A percentile compares a stretch with the other conserved stretches of the same genome.
Conservation (phyloP, 768 basidiomycete genomes). For the Auricularia sp. region DNA sequence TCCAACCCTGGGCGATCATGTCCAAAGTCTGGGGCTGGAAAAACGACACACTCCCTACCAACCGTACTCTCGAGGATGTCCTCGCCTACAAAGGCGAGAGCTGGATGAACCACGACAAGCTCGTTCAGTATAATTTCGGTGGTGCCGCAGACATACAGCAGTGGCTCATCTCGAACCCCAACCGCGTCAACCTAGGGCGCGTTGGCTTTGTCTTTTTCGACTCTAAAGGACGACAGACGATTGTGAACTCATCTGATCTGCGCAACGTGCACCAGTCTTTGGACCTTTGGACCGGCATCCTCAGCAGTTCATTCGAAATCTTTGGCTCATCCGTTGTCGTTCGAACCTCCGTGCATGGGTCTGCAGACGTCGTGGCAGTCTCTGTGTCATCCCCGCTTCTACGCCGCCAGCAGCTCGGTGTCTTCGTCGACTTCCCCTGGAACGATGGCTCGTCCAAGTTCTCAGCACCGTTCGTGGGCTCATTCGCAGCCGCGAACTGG, state of each 20-base stretch:
- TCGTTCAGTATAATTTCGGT: constrained; percentile 42
- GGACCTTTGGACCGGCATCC: constrained; percentile 46
- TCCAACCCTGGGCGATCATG: constrained; percentile 44
- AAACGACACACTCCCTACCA: constrained; percentile 41
- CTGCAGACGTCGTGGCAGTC: constrained; percentile 31
- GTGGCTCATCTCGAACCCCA: constrained; percentile 50
- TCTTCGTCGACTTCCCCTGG: constrained; percentile 54
- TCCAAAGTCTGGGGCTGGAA: constrained; percentile 47
- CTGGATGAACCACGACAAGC: constrained; percentile 40
- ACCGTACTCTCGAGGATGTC: constrained; percentile 32
- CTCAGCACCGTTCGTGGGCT: constrained; percentile 47
- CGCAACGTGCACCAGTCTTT: constrained; percentile 28
- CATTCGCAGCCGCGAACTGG: constrained; percentile 25
- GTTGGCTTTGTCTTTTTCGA: constrained; percentile 37
- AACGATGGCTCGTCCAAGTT: constrained; percentile 48
- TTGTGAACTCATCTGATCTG: constrained; percentile 31
- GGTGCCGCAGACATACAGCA: constrained; percentile 35
- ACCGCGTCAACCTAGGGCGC: constrained; percentile 44
- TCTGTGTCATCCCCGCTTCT: constrained; percentile 32
- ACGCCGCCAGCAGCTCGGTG: constrained; percentile 26
- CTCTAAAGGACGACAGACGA: constrained; percentile 14
- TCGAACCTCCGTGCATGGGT: constrained; percentile 29
- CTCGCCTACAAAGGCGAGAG: constrained; percentile 38
- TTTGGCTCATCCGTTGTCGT: constrained; percentile 28
- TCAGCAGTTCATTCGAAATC: constrained; percentile 36